Conservation (phyloP, 352 stramenopile species). For the Blastocystis hominis region DNA sequence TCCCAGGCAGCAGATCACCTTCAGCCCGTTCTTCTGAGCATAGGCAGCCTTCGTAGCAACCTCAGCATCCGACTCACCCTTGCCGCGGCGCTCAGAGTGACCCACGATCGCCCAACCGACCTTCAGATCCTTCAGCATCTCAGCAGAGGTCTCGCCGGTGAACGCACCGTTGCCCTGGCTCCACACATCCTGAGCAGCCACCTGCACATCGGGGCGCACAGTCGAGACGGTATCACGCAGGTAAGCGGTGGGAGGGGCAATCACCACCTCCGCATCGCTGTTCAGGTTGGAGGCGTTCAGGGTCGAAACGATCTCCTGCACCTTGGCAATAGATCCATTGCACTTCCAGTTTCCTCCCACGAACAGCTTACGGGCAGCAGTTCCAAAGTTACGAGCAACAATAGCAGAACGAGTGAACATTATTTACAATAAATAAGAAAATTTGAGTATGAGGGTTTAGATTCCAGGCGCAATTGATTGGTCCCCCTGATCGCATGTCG, state of each 20-base stretch:
- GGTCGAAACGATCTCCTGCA: slow-evolving; percentile 63
- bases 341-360: slow-evolving; percentile 99
- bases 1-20: slow-evolving; percentile 89
- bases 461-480: no score
- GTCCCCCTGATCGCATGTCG: no score
- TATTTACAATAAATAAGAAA: no score
- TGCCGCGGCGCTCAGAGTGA: slow-evolving; percentile 83
- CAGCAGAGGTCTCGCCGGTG: slow-evolving; percentile 89
- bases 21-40: slow-evolving; percentile 80
- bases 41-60: slow-evolving; percentile 85
- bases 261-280: slow-evolving; percentile 82
- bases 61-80: slow-evolving; percentile 79
- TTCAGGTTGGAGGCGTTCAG: slow-evolving; percentile 65
- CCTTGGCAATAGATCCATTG: slow-evolving; percentile 74
- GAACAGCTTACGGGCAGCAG: slow-evolving; percentile 83
- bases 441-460: no score
- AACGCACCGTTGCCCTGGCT: slow-evolving; percentile 83
- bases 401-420: slow-evolving; percentile 45
- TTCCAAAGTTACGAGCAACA: slow-evolving; percentile 42
- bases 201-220: slow-evolving; percentile 63
- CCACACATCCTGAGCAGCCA: slow-evolving; percentile 76
- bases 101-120: slow-evolving; percentile 86
- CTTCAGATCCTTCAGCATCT: slow-evolving; percentile 89
- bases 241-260: slow-evolving; percentile 86
- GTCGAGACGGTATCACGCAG: slow-evolving; percentile 67